Base-by-base conservation (phyloP, 805 yeast genomes). In the Cyberlindnera mycetangii region DNA sequence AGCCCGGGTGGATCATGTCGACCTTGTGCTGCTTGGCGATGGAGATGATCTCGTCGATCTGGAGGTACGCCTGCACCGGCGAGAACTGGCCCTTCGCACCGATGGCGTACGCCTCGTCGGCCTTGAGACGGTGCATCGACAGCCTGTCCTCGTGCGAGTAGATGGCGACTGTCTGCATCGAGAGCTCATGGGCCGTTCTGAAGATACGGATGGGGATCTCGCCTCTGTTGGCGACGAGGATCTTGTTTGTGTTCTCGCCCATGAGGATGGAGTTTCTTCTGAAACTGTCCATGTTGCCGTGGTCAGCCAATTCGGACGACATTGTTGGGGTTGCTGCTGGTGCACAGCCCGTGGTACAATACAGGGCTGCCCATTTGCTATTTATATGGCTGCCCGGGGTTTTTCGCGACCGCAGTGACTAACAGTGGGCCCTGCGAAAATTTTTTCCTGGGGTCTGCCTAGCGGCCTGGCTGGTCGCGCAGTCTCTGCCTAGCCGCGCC, bases 151-250 rank as follows among this genome's bases (percentile, higher is more conserved):
- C 97, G 65, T 92, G 95, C 28, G 97, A 89, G 68, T 89, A 92
- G 62, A 92, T 85, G 37, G 98, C 99, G 33, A 93, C 97, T 0
- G 99, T 90, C 61, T 87, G 89, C 96, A 93, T 88, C 18, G 96
- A 85, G 61, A 92, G 75, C 69, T 92, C 99, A 70, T 93, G 99
- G 49, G 99, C 99, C 30, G 97, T 84, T 70, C 99, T 80, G 70
- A 92, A 92, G 65, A 92, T 90, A 69, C 93, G 71, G 60, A 84
- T 83, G 35, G 92, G 92, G 57, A 85, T 85, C 66, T 85, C 92
- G 58, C 92, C 93, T 70, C 93, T 73, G 71, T 84, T 85, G 53
- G 92, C 92, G 32, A 86, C 93, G 51, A 86, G 70, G 61, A 85
- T 78, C 72, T 81, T 81, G 66, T 66, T 68, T 41, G 67, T 61